Evolutionary conservation across 2,329 filamentous ascomycete species (phyloP), one percentile per base, ranked within the genome.

Genomic region (Apiospora pterosperma): DNA sequence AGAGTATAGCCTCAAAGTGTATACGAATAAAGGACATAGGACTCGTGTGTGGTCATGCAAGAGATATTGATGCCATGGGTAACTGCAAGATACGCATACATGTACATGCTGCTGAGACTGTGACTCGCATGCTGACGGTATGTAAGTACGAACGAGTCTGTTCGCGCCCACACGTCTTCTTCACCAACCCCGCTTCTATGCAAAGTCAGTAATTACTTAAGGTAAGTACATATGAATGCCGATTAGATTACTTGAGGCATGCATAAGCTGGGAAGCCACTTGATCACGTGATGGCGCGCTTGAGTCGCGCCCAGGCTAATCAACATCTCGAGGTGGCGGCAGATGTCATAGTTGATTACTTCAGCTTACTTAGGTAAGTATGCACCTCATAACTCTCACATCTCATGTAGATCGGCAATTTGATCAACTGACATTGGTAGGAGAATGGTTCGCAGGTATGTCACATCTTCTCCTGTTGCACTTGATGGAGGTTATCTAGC

Each of bases 61-160:
- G 48, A 55, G 48, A 55, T n/a, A 34, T n/a, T 55, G 48, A 55
- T 52, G 10, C 48, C 48, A 55, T 28, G 48, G 48, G 48, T 55
- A 55, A 55, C 48, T 55, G 48, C 28, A 34, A 55, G 48, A 55
- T 55, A 34, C 48, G 48, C 48, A 52, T 52, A 55, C 48, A 55
- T 55, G 48, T 55, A 55, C 48, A 55, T 55, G 48, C 48, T 19
- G 28, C 48, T 55, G 48, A 55, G 48, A 55, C 48, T 16, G 48
- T 55, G 48, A 34, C 48, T 55, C 34, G 48, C 48, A 55, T 55
- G n/a, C 34, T 11, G 48, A 34, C 48, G 48, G 48, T 55, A 34
- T 19, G 48, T 34, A 55, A 28, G 48, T 55, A 34, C 28, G 48
- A 55, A 55, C 48, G 48, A 55, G 48, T 55, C 48, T 55, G 48